A percentile compares a stretch with the other conserved stretches of the same genome.
Conservation (phyloP, 2,329 filamentous ascomycete genomes). For the Exophiala oligosperma region DNA sequence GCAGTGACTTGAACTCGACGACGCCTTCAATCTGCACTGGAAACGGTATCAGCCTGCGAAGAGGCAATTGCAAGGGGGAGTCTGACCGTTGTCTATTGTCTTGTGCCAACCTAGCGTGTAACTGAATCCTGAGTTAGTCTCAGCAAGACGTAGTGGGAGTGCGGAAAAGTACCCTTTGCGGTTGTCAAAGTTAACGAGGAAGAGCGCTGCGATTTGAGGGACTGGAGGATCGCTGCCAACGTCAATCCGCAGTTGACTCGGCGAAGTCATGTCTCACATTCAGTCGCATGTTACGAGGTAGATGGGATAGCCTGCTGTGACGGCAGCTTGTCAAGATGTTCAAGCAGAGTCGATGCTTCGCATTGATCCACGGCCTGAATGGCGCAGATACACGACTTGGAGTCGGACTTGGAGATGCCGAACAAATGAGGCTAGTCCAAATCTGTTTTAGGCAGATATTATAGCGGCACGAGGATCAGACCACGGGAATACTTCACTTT, state of each 20-base stretch:
- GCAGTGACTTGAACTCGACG: constrained; percentile 94
- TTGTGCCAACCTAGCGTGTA: constrained; percentile 88
- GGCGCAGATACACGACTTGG: too few relatives aligned
- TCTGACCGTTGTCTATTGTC: constrained; percentile 60
- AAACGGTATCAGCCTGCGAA: constrained; percentile 15
- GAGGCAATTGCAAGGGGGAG: constrained; percentile 17
- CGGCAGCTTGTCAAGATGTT: too few relatives aligned
- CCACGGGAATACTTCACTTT: too few relatives aligned
- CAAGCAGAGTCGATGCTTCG: too few relatives aligned
- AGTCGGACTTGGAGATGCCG: too few relatives aligned
- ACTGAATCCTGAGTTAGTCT: constrained; percentile 40
- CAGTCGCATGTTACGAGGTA: neutral
- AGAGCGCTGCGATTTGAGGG: constrained; percentile 69
- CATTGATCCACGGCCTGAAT: too few relatives aligned
- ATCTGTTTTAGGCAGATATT: too few relatives aligned
- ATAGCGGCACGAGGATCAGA: too few relatives aligned
- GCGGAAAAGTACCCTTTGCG: constrained; percentile 69
- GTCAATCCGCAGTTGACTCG: constrained; percentile 15
- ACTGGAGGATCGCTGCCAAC: constrained; percentile 13
- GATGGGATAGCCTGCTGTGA: too few relatives aligned
- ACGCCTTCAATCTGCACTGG: constrained; percentile 71
- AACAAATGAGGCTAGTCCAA: too few relatives aligned
- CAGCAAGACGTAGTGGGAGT: constrained; percentile 2
- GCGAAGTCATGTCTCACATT: neutral
- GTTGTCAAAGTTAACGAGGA: constrained; percentile 89